A percentile compares a stretch with the other conserved stretches of the same genome.
phyloP scores from a whole-genome alignment of 495 filamentous ascomycete species.

The Aspergillus cristatus region DNA sequence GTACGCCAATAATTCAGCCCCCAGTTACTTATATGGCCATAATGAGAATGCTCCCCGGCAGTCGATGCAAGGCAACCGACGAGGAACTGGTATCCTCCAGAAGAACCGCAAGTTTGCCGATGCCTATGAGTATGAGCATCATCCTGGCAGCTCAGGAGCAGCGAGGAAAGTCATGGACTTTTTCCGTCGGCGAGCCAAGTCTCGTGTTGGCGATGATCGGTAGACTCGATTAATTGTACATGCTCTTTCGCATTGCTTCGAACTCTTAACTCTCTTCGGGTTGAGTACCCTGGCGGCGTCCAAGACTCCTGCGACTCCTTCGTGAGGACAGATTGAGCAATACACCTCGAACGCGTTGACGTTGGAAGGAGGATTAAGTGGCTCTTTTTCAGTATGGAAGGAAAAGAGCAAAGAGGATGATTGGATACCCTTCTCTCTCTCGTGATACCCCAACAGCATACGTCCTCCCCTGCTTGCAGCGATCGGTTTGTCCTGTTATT shows the following conservation, averaged over 20 bases:
- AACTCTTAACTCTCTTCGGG: slow-evolving; percentile 2
- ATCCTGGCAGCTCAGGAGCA: slow-evolving; percentile 74
- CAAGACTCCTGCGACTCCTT: no score
- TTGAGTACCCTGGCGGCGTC: slow-evolving; percentile 5
- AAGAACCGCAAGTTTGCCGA: slow-evolving; percentile 83
- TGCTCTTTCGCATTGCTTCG: slow-evolving; percentile 5
- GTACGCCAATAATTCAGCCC: slow-evolving; percentile 23
- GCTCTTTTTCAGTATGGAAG: slow-evolving; percentile 18
- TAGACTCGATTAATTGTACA: slow-evolving; percentile 13
- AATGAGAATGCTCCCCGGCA: slow-evolving; percentile 31
- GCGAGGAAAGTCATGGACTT: slow-evolving; percentile 96
- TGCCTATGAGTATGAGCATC: slow-evolving; percentile 74
- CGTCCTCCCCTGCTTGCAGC: slow-evolving; percentile 31
- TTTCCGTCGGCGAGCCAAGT: slow-evolving; percentile 80
- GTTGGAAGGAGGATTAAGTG: slow-evolving; percentile 15
- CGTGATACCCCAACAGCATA: slow-evolving; percentile 39
- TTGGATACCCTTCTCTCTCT: slow-evolving; percentile 37
- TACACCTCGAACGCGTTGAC: slow-evolving; percentile 10
- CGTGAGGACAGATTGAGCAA: slow-evolving; percentile 5
- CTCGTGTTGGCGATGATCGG: slow-evolving; percentile 52
- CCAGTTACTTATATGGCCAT: slow-evolving; percentile 40
- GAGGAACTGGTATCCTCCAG: slow-evolving; percentile 53
- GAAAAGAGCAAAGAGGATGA: slow-evolving; percentile 32
- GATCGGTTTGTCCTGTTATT: slow-evolving; percentile 22
- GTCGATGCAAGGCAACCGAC: slow-evolving; percentile 36